Percentiles rank a stretch among this genome's conserved stretches.
Conservation (phyloP, 805 yeast genomes). For the Debaryomyces prosopidis region DNA sequence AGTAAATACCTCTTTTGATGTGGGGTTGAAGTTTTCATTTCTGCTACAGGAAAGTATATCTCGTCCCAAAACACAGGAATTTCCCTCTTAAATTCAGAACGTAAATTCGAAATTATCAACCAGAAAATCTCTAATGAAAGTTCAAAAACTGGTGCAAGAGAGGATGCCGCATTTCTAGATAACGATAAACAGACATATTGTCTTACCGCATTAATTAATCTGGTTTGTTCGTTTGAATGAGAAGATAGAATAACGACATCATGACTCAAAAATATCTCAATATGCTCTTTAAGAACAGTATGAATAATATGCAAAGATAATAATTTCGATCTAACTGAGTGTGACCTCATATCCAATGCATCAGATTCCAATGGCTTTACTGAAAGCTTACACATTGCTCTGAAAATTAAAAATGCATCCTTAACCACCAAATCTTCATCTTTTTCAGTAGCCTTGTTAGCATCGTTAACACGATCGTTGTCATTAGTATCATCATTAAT, state of each 20-base stretch:
- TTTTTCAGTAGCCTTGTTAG: conserved; percentile 43
- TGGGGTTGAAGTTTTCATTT: conserved; percentile 84
- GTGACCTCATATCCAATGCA: conserved; percentile 81
- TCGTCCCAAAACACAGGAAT: conserved; percentile 92
- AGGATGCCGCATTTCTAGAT: conserved; percentile 90
- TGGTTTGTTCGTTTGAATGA: conserved; percentile 50
- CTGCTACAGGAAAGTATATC: conserved; percentile 91
- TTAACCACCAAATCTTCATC: conserved; percentile 73
- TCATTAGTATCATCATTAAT: conserved; percentile 50
- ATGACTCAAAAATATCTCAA: conserved; percentile 71
- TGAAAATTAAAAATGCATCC: conserved; percentile 89
- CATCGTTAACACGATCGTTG: conserved; percentile 51
- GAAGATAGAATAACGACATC: conserved; percentile 53
- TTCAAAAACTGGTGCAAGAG: conserved; percentile 88
- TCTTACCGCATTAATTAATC: conserved; percentile 76
- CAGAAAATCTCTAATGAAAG: conserved; percentile 91
- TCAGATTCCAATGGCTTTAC: conserved; percentile 80
- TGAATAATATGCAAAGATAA: conserved; percentile 86
- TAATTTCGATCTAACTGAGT: conserved; percentile 87
- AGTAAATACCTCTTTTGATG: conserved; percentile 91
- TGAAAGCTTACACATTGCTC: conserved; percentile 93
- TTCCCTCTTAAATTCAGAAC: conserved; percentile 88
- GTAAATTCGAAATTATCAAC: conserved; percentile 77
- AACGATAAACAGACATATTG: conserved; percentile 81
- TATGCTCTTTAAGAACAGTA: conserved; percentile 80